Evolutionary conservation across 306 rosid species (phyloP).

Genomic region (Trifolium repens): DNA sequence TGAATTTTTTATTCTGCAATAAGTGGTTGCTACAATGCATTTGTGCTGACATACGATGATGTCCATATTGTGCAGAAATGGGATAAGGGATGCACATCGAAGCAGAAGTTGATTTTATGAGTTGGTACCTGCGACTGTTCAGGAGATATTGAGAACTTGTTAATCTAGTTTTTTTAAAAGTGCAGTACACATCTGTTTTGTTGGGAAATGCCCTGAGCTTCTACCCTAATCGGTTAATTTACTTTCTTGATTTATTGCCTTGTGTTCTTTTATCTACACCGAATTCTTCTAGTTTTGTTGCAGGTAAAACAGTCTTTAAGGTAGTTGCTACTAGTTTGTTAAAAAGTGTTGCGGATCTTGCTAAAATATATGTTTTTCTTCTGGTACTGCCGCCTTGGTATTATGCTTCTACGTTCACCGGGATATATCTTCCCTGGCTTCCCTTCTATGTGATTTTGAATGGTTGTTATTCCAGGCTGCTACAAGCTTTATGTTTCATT

Average conservation of each 20-base stretch:
- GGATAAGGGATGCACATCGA: constrained; percentile 70
- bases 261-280: constrained; percentile 48
- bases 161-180: constrained; percentile 70
- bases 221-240: constrained; percentile 72
- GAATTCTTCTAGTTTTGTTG: constrained; percentile 54
- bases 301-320: constrained; percentile 46
- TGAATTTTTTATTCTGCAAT: not conserved
- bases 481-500: constrained; percentile 62
- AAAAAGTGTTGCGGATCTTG: constrained; percentile 53
- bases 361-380: constrained; percentile 69
- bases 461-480: constrained; percentile 73
- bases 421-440: constrained; percentile 65
- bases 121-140: constrained; percentile 41
- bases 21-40: constrained; percentile 4
- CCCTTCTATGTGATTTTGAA: constrained; percentile 71
- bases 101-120: constrained; percentile 69
- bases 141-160: constrained; percentile 56
- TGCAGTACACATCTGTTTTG: constrained; percentile 58
- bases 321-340: constrained; percentile 48
- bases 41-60: constrained; percentile 38
- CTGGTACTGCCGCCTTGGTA: constrained; percentile 81
- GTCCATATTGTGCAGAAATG: constrained; percentile 61
- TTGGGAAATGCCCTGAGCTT: constrained; percentile 74
- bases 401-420: constrained; percentile 61
- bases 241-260: constrained; percentile 55